Evolutionary conservation across 176 grass and related monocot species (phyloP), one percentile per base, ranked within the genome.

Genomic region (Elaeis guineensis): DNA sequence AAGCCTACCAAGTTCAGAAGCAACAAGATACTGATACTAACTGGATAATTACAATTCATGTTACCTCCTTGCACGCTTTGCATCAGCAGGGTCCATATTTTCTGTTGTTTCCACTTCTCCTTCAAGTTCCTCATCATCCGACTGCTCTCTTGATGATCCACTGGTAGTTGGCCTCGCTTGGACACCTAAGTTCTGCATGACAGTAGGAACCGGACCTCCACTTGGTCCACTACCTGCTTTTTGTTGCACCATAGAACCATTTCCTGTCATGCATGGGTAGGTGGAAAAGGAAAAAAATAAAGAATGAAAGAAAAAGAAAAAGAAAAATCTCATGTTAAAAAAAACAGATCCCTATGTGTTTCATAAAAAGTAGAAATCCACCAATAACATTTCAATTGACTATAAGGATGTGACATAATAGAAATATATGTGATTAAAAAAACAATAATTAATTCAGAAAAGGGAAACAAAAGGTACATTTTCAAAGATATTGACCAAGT

Each of bases 91-190:
- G 25, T 74, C 59, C 57, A 51, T 76, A 54, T 74, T 78, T 71
- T 87, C 77, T 57, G 59, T 61, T 49, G 49, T 79, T 35, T 95
- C 79, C 57, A 58, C 61, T 69, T 74, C 79, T 32, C 79, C 82
- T 26, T 90, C 79, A 67, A 84, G 51, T 18, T 95, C 90, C 54
- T 85, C 80, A 51, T 84, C 86, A 24, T 90, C 83, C 25, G 86
- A 79, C 52, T 69, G 73, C 14, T 89, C 82, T 49, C 72, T 66
- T 57, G 80, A 89, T 14, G 86, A 84, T 68, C 70, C 72, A 29
- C 77, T 74, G 58, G 90, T 86, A 6, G 77, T 49, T 64, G 79
- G 62, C 67, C 71, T 86, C 22, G 52, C 67, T 35, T 21, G 35
- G 25, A 64, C 52, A 55, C 59, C 68, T 61, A 53, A 65, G 44